Percentiles rank a stretch among this genome's conserved stretches.
Conservation (phyloP, 352 stramenopile genomes). For the Thraustochytrium striatum region DNA sequence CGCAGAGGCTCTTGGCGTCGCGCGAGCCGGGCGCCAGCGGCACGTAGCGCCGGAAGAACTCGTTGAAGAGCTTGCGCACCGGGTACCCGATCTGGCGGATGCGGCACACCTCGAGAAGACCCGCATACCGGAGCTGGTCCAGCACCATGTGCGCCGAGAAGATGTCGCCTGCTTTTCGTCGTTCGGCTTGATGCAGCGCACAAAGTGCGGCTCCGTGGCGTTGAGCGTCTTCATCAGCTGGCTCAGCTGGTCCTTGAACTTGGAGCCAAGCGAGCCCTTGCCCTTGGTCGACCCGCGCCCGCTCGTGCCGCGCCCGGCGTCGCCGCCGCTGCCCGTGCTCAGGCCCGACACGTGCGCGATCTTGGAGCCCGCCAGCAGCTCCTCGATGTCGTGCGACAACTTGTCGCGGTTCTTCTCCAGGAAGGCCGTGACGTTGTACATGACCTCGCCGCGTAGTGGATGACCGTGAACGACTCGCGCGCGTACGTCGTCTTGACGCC, state of each 20-base stretch:
- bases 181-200: conserved; percentile 98
- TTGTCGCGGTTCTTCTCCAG: conserved; percentile 97
- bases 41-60: conserved; percentile 59
- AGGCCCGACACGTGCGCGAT: conserved; percentile 47
- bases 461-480: conserved; percentile 88
- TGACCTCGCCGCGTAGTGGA: conserved; percentile 95
- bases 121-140: conserved; percentile 56
- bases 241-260: conserved; percentile 64
- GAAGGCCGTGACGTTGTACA: conserved; percentile 91
- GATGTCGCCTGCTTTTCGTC: conserved; percentile 70
- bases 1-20: conserved; percentile 53
- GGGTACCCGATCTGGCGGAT: conserved; percentile 61
- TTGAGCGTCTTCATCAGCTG: conserved; percentile 57
- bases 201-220: conserved; percentile 65
- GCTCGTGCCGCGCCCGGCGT: neutral
- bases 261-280: conserved; percentile 52
- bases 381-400: conserved; percentile 57
- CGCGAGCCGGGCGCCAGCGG: conserved; percentile 44
- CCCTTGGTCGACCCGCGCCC: neutral
- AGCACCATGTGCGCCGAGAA: conserved; percentile 55
- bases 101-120: conserved; percentile 56
- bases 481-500: conserved; percentile 75
- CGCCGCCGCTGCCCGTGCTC: neutral
- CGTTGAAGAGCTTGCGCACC: conserved; percentile 56
- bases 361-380: conserved; percentile 30